Percentiles rank a stretch among this genome's conserved stretches.
Evolutionary conservation across 116 monocot genomes (phyloP).

Genomic region (Zostera marina): DNA sequence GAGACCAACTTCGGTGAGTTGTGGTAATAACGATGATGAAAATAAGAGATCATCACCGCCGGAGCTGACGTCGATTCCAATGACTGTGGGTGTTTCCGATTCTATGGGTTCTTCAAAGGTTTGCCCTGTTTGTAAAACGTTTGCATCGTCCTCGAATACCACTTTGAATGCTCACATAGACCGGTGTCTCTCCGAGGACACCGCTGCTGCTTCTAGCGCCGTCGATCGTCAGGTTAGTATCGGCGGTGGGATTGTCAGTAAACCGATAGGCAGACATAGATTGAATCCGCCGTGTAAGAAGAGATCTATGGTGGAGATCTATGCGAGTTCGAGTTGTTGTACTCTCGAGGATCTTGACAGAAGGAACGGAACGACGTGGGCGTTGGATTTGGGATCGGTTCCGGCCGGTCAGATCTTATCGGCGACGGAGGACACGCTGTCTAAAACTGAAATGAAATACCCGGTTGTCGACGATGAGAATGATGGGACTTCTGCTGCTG

Average conservation of each 20-base stretch:
- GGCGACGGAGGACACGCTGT: slow-evolving; percentile 2
- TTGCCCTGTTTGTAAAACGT: slow-evolving; percentile 84
- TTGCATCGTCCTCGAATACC: slow-evolving; percentile 77
- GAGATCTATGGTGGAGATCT: slow-evolving; percentile 67
- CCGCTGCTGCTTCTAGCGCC: too few relatives aligned
- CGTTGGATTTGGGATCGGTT: slow-evolving; percentile 18
- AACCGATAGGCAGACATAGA: slow-evolving; percentile 14
- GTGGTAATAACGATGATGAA: slow-evolving; percentile 2
- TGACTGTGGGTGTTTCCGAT: slow-evolving; percentile 36
- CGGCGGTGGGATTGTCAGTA: slow-evolving; percentile 7
- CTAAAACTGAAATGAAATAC: slow-evolving; percentile 16
- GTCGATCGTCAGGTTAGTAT: slow-evolving; percentile 1
- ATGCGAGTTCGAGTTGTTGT: slow-evolving; percentile 34
- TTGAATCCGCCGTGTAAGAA: slow-evolving; percentile 58
- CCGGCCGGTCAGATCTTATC: too few relatives aligned
- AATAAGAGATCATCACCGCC: slow-evolving; percentile 12
- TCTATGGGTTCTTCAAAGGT: slow-evolving; percentile 73
- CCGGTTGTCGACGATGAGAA: slow-evolving; percentile 8
- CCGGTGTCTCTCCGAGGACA: slow-evolving; percentile 52
- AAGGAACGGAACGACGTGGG: slow-evolving; percentile 80
- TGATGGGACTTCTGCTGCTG: too few relatives aligned
- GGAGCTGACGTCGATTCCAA: slow-evolving; percentile 27
- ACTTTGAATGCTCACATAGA: slow-evolving; percentile 93
- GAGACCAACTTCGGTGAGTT: not conserved
- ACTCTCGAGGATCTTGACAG: slow-evolving; percentile 82